Conservation (phyloP, 331 rosid species). For the Arachis monticola region DNA sequence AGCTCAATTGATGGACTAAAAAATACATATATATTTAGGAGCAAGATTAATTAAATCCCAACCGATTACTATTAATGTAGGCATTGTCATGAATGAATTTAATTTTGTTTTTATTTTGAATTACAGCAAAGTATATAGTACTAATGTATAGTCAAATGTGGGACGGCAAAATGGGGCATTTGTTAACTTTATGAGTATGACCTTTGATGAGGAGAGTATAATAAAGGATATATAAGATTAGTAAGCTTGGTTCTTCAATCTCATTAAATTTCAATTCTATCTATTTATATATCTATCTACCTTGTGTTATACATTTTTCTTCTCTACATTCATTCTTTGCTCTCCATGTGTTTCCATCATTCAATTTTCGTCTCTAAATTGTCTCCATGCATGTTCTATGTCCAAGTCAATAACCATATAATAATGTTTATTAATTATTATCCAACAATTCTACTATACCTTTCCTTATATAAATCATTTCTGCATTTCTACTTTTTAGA, state of each 20-base stretch:
- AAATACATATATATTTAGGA: background rate
- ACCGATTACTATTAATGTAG: background rate
- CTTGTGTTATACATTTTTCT: background rate
- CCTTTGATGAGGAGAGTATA: conserved; percentile 23
- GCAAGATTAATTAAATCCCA: conserved; percentile 16
- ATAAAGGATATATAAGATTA: background rate
- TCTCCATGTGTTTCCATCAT: background rate
- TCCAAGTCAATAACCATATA: conserved; percentile 34
- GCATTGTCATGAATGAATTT: background rate
- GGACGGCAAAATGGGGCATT: conserved; percentile 38
- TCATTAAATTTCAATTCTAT: background rate
- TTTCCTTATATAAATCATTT: too few relatives aligned
- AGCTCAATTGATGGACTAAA: too few relatives aligned
- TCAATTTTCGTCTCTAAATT: conserved; percentile 29
- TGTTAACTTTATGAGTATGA: conserved; percentile 2
- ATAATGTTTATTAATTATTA: too few relatives aligned
- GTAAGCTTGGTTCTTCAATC: conserved; percentile 8
- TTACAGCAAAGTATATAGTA: background rate
- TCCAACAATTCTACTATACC: too few relatives aligned
- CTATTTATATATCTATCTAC: too few relatives aligned
- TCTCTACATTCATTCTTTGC: background rate
- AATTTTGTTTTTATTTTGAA: background rate
- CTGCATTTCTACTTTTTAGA: too few relatives aligned
- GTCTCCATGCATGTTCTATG: conserved; percentile 37
- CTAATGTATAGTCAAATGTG: background rate